phyloP scores from a whole-genome alignment of 495 filamentous ascomycete species.

The Daldinia concentrica region DNA sequence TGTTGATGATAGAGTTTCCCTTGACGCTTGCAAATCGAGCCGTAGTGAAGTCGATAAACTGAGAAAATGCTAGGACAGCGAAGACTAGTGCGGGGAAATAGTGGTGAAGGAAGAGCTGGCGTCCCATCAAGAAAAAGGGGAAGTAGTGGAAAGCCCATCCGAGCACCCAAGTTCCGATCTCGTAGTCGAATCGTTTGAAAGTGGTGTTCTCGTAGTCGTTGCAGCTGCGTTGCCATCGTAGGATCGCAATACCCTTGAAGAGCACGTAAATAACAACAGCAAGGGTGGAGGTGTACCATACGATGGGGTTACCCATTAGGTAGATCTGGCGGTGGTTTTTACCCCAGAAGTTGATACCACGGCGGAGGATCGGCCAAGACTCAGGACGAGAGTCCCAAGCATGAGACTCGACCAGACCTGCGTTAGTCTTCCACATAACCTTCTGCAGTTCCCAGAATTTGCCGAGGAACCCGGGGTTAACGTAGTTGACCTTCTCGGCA shows the following conservation, averaged over 20 bases:
- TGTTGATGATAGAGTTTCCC: conserved; percentile 77
- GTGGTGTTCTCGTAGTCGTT: conserved; percentile 80
- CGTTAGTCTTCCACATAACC: conserved; percentile 99
- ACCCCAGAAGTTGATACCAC: conserved; percentile 99
- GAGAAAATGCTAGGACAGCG: conserved; percentile 86
- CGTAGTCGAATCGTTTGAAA: conserved; percentile 97
- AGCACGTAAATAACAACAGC: conserved; percentile 78
- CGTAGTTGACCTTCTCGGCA: conserved; percentile 94
- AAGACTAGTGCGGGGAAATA: conserved; percentile 98
- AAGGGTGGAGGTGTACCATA: conserved; percentile 92
- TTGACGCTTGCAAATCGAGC: conserved; percentile 77
- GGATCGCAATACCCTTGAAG: conserved; percentile 87
- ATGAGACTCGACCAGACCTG: conserved; percentile 93
- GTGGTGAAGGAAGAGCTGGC: conserved; percentile 97
- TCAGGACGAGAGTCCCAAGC: conserved; percentile 96
- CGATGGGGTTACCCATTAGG: conserved; percentile 91
- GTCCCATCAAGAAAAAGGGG: conserved; percentile 97
- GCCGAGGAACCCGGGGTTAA: conserved; percentile 92
- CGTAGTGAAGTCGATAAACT: conserved; percentile 84
- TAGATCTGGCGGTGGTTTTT: conserved; percentile 94
- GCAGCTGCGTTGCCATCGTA: conserved; percentile 94
- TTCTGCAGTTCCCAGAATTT: conserved; percentile 99
- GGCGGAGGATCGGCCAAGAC: conserved; percentile 91
- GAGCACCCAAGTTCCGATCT: conserved; percentile 87
- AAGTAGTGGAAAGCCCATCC: conserved; percentile 98